These are phyloP conservation scores for Microsporum canis DNA, from an alignment of 2,329 filamentous ascomycete genomes.

Conservation along the genomic window DNA sequence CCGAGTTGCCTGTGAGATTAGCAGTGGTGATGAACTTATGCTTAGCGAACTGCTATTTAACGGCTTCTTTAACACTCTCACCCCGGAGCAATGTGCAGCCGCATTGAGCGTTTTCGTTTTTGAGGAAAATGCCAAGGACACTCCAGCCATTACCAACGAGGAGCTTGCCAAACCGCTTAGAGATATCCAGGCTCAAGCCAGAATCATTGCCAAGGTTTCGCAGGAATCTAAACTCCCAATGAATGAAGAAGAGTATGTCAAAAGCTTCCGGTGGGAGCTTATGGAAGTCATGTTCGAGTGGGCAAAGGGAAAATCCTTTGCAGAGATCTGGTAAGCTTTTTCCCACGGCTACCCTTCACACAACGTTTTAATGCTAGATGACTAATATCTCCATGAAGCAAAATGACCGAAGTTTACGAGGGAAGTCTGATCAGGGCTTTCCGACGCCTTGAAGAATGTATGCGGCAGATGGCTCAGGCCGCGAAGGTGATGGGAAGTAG, in stretches of 20 bases:
- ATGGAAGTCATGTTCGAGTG: constrained; percentile 95
- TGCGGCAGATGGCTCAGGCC: constrained; percentile 90
- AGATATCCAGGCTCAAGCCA: constrained; percentile 77
- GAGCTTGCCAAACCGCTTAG: constrained; percentile 76
- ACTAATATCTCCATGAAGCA: constrained; percentile 43
- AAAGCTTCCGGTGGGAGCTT: constrained; percentile 81
- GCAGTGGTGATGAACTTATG: constrained; percentile 87
- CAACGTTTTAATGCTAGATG: constrained; percentile 2
- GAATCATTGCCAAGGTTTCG: constrained; percentile 82
- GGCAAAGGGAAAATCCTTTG: constrained; percentile 81
- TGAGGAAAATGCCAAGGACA: constrained; percentile 81
- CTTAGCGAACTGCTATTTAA: constrained; percentile 91
- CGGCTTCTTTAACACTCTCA: constrained; percentile 92
- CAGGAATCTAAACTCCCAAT: constrained; percentile 85
- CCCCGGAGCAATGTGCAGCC: constrained; percentile 74
- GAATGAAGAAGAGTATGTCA: constrained; percentile 90
- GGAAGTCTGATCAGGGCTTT: constrained; percentile 93
- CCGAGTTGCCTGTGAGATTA: constrained; percentile 94
- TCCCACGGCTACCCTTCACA: not conserved
- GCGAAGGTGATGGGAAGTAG: constrained; percentile 97
- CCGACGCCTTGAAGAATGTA: constrained; percentile 82
- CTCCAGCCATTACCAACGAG: constrained; percentile 56
- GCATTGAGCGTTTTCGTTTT: constrained; percentile 92
- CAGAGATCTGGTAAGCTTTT: constrained; percentile 79
- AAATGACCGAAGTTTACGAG: constrained; percentile 99